Base-by-base conservation (phyloP, 768 basidiomycete species). In the Termitomyces sp. region DNA sequence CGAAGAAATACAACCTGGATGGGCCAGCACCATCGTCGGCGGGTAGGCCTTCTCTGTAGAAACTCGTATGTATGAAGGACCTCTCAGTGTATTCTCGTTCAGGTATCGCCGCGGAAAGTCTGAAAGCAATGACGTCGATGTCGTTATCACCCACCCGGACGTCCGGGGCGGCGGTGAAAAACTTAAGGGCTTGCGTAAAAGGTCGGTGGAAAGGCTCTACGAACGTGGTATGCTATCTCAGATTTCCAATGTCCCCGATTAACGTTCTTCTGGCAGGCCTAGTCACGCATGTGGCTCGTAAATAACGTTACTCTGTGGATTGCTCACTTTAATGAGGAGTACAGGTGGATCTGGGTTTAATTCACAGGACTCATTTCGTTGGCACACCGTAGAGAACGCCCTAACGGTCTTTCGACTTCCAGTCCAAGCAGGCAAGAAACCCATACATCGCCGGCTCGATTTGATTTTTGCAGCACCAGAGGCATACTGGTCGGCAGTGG, bases 61-160 rank as follows among this genome's bases (percentile, higher is more conserved):
- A 9, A 36, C 52, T 7, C 2, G 18, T 28, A 41, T 22, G 2
- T 10, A 12, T 26, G 20, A 5, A n/a, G 31, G 4, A 45, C n/a
- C 4, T 20, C n/a, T 44, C n/a, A 16, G 20, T 56, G 15, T 28
- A 8, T 41, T n/a, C 54, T 92, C 55, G 12, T 22, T 7, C 55
- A 94, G 93, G 5, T 92, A 94, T 71, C 84, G 95, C 29, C 75
- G 94, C 55, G 94, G 94, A 1, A 96, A 96, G 68, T 65, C 73
- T 3, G 72, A 84, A 59, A 91, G 88, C 65, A 91, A 88, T 64
- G 94, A 97, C 66, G 85, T 94, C 31, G 94, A 98, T 65, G 88
- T 98, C 56, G 83, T 97, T 1, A 88, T 96, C 66, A 89, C 86
- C 36, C 90, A 94, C 65, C 75, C 81, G 0, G 78, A 84, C 60